phyloP scores from a whole-genome alignment of 164 flowering plant genomes.

The Magnolia kwangsiensis region DNA sequence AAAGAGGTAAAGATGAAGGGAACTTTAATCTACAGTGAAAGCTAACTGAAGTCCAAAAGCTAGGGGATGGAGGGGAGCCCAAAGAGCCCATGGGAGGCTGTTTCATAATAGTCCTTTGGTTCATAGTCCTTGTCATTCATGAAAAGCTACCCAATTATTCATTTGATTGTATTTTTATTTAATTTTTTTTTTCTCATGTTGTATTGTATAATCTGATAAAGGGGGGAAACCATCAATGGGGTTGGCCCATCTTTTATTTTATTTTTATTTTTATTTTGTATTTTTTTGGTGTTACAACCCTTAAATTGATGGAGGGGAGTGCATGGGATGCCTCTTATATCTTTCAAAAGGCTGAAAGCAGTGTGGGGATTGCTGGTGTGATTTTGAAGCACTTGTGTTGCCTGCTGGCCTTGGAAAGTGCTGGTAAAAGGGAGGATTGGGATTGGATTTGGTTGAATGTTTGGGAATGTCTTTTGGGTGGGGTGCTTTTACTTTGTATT shows the following conservation, averaged over 20 bases:
- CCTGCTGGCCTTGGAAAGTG: constrained; percentile 33
- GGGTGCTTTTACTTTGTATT: constrained; percentile 2
- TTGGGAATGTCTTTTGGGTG: constrained; percentile 6
- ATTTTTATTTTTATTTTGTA: too few species aligned
- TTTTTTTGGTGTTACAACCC: background rate
- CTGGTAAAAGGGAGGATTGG: constrained; percentile 20
- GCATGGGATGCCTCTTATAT: constrained; percentile 34
- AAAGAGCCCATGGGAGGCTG: constrained; percentile 15
- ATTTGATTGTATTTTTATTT: constrained; percentile 13
- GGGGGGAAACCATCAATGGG: background rate
- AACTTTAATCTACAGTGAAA: constrained; percentile 26
- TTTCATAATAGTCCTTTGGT: constrained; percentile 14
- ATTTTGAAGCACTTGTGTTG: constrained; percentile 35
- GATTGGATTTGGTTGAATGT: constrained; percentile 30
- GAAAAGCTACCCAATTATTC: constrained; percentile 11
- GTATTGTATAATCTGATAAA: background rate
- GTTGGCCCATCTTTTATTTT: background rate
- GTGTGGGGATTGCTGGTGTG: constrained; percentile 30
- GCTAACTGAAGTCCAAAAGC: constrained; percentile 28
- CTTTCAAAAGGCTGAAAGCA: constrained; percentile 37
- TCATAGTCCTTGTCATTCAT: constrained; percentile 3
- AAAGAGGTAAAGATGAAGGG: background rate
- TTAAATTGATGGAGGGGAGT: constrained; percentile 20
- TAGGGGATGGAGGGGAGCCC: constrained; percentile 8
- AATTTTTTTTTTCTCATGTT: constrained; percentile 6